A percentile compares a stretch with the other conserved stretches of the same genome.
These are phyloP conservation scores for Cucumis melo DNA, from an alignment of 306 rosid species.

Conservation along the genomic window DNA sequence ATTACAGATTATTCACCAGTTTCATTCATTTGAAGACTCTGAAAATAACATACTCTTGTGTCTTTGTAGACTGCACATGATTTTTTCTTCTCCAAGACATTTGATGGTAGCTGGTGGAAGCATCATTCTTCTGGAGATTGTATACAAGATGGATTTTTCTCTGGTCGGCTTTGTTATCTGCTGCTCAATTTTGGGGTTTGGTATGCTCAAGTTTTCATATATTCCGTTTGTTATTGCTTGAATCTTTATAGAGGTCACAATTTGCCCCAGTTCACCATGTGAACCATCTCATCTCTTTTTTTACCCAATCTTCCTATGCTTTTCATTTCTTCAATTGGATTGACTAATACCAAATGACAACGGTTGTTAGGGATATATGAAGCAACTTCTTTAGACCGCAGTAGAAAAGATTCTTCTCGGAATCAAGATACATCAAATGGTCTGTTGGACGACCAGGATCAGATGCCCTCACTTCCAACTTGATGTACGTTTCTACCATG, in stretches of 20 bases:
- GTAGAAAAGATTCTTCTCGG: slow-evolving; percentile 49
- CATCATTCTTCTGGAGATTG: slow-evolving; percentile 68
- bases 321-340: background rate
- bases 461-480: slow-evolving; percentile 80
- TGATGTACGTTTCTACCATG: slow-evolving; percentile 34
- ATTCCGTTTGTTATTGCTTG: background rate
- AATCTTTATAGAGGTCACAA: background rate
- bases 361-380: slow-evolving; percentile 60
- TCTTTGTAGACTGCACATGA: slow-evolving; percentile 78
- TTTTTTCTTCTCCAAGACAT: slow-evolving; percentile 95
- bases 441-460: slow-evolving; percentile 40
- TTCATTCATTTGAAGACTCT: background rate
- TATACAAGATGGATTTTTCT: slow-evolving; percentile 81
- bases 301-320: background rate
- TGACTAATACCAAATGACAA: background rate
- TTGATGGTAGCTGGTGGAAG: slow-evolving; percentile 82
- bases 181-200: slow-evolving; percentile 82
- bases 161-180: slow-evolving; percentile 61
- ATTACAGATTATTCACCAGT: background rate
- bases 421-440: slow-evolving; percentile 38
- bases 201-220: slow-evolving; percentile 33
- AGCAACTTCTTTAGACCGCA: slow-evolving; percentile 79
- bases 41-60: slow-evolving; percentile 1
- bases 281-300: background rate
- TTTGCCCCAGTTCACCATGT: background rate